Conservation (phyloP, 1,284 basidiomycete genomes). For the Pyrrhoderma noxium region DNA sequence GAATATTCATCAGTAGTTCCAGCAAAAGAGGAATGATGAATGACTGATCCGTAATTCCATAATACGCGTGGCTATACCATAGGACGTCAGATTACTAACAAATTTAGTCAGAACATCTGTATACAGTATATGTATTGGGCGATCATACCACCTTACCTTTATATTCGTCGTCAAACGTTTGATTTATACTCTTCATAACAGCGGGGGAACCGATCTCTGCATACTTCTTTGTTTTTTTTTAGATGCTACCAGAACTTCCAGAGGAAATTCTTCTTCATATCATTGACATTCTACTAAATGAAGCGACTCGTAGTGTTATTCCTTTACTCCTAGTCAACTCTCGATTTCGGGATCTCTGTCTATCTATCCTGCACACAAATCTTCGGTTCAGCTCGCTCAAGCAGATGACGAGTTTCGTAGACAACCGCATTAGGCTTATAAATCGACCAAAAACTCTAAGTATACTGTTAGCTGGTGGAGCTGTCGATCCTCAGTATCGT, state of each 20-base stretch:
- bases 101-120: no score
- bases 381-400: conserved; percentile 27
- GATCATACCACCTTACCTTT: no score
- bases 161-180: no score
- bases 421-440: conserved; percentile 19
- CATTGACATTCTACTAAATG: conserved; percentile 23
- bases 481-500: conserved; percentile 21
- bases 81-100: no score
- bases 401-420: conserved; percentile 28
- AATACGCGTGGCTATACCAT: no score
- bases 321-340: conserved; percentile 26
- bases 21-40: no score
- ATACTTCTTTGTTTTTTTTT: no score
- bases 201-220: no score
- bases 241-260: not conserved
- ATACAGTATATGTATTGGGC: no score
- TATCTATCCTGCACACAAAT: conserved; percentile 27
- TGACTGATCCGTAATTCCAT: no score
- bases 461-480: conserved; percentile 28
- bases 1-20: no score
- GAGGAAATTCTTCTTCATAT: conserved; percentile 19
- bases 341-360: conserved; percentile 20
- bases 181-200: no score
- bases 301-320: conserved; percentile 19
- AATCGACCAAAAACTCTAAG: conserved; percentile 24